Percentiles rank a stretch among this genome's conserved stretches.
These are phyloP conservation scores for Ciborinia camelliae DNA, from an alignment of 2,329 filamentous ascomycete species.

Conservation along the genomic window DNA sequence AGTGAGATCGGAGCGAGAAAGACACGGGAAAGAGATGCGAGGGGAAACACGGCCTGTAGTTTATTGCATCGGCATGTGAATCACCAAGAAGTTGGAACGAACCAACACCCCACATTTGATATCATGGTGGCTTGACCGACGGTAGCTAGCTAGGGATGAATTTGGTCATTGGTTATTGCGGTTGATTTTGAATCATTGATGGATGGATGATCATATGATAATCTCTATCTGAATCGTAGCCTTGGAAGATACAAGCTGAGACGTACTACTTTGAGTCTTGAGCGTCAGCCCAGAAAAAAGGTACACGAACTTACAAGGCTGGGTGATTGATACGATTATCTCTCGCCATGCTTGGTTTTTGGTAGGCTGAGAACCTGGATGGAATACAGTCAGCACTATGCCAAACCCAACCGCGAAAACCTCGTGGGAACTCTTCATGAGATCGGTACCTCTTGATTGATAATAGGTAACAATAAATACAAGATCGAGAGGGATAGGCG, in stretches of 20 bases:
- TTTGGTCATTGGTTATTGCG: slow-evolving; percentile 10
- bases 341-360: neutral
- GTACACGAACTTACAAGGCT: slow-evolving; percentile 15
- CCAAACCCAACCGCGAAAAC: neutral
- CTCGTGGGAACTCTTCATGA: slow-evolving; percentile 8
- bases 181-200: neutral
- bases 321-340: slow-evolving; percentile 1
- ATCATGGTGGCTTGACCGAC: slow-evolving; percentile 9
- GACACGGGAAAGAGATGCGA: neutral
- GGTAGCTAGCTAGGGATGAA: neutral
- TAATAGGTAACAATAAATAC: neutral
- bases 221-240: neutral
- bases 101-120: slow-evolving; percentile 19
- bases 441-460: slow-evolving; percentile 1
- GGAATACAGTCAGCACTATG: slow-evolving; percentile 19
- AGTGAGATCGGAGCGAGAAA: neutral
- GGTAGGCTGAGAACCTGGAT: slow-evolving; percentile 8
- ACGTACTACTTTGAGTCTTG: neutral
- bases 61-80: neutral
- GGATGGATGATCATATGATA: slow-evolving; percentile 18
- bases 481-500: neutral
- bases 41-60: slow-evolving; percentile 6
- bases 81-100: neutral
- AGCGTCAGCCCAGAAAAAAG: neutral
- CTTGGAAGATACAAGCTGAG: slow-evolving; percentile 12